Percentiles rank a stretch among this genome's conserved stretches.
These are phyloP conservation scores for Pyrenochaeta sp. DNA, from an alignment of 2,329 filamentous ascomycete genomes.

Conservation along the genomic window DNA sequence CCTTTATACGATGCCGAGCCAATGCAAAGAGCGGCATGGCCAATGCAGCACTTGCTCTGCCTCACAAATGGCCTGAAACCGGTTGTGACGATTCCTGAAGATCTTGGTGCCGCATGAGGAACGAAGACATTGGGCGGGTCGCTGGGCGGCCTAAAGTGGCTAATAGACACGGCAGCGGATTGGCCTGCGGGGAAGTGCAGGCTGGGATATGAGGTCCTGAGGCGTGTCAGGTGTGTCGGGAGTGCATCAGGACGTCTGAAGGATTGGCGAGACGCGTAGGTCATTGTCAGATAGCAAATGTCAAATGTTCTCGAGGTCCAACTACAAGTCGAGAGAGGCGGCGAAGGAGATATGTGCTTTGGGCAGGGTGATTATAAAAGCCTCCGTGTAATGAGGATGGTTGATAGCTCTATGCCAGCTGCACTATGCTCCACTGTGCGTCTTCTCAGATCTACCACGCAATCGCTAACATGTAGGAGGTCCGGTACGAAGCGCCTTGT, in stretches of 20 bases:
- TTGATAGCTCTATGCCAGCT: too few species aligned
- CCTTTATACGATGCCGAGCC: constrained; percentile 38
- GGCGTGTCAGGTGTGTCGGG: constrained; percentile 31
- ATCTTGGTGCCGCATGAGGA: constrained; percentile 29
- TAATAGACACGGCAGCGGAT: constrained; percentile 13
- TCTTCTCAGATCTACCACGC: neutral
- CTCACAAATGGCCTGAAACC: constrained; percentile 41
- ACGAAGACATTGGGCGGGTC: constrained; percentile 15
- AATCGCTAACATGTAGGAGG: neutral
- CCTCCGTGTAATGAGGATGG: too few species aligned
- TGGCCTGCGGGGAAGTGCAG: constrained; percentile 19
- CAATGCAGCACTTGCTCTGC: constrained; percentile 16
- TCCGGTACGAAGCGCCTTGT: neutral
- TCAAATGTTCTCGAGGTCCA: neutral
- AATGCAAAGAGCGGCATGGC: constrained; percentile 12
- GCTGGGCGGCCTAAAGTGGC: constrained; percentile 21
- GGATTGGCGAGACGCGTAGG: constrained; percentile 21
- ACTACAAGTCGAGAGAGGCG: neutral
- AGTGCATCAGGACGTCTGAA: constrained; percentile 30
- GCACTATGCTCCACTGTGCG: too few species aligned
- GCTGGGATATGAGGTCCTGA: constrained; percentile 20
- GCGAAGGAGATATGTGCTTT: too few species aligned
- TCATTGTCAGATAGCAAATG: neutral
- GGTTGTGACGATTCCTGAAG: constrained; percentile 38
- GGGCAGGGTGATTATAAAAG: too few species aligned